phyloP scores from a whole-genome alignment of 2,329 filamentous ascomycete species.

The Sporothrix variecibatus region DNA sequence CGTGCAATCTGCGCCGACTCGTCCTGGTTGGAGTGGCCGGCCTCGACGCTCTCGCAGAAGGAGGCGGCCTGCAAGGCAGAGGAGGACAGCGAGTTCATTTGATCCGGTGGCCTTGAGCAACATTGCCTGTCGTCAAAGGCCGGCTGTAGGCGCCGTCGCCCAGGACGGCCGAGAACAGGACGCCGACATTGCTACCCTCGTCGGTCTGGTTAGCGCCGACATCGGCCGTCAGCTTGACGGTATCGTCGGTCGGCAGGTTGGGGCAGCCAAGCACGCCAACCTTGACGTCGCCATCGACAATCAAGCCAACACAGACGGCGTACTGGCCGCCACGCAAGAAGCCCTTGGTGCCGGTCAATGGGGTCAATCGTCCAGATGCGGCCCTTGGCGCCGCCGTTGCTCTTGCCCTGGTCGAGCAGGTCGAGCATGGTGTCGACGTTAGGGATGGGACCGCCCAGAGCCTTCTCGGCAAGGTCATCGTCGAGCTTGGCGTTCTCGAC shows the following conservation, averaged over 20 bases:
- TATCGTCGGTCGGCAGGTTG: constrained; percentile 87
- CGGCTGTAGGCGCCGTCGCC: constrained; percentile 80
- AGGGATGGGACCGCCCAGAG: constrained; percentile 64
- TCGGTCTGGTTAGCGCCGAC: constrained; percentile 75
- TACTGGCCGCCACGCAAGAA: constrained; percentile 97
- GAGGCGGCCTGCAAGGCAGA: constrained; percentile 69
- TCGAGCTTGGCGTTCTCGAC: constrained; percentile 67
- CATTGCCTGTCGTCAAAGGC: constrained; percentile 60
- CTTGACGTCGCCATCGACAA: constrained; percentile 91
- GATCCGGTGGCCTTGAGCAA: constrained; percentile 63
- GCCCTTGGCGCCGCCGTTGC: constrained; percentile 69
- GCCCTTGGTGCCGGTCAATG: constrained; percentile 94
- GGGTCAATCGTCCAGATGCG: constrained; percentile 96
- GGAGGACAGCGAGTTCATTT: constrained; percentile 64
- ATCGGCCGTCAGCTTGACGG: constrained; percentile 66
- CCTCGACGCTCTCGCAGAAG: constrained; percentile 96
- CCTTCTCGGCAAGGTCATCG: constrained; percentile 58
- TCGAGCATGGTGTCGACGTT: constrained; percentile 59
- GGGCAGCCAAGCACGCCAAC: constrained; percentile 94
- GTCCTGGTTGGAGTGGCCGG: constrained; percentile 84
- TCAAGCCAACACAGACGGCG: constrained; percentile 86
- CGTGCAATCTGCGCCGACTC: constrained; percentile 84
- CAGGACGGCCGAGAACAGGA: constrained; percentile 81
- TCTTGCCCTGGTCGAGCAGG: constrained; percentile 68
- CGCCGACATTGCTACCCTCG: constrained; percentile 74